phyloP scores from a whole-genome alignment of 23 red algal species.

The Gracilariopsis chorda region DNA sequence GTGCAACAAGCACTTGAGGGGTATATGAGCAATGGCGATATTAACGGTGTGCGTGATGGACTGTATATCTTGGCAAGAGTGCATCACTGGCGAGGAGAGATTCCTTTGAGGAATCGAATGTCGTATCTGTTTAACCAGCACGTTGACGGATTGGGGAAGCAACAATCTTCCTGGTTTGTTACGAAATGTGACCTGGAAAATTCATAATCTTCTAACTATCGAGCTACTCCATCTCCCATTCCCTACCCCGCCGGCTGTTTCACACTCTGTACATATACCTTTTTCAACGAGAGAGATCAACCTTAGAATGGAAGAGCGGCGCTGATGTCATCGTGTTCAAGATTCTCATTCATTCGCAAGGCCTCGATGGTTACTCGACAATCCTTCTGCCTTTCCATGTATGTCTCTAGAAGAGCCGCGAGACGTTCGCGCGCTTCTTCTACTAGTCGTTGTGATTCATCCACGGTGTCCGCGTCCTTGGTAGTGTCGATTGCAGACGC shows the following conservation, averaged over 20 bases:
- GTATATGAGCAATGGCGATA: background rate
- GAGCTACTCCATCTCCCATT: too few species aligned
- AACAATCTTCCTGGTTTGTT: background rate
- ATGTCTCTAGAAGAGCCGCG: slow-evolving; percentile 20
- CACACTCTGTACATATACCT: background rate
- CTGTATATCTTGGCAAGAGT: slow-evolving; percentile 42
- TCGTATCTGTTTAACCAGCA: slow-evolving; percentile 13
- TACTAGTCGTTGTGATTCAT: slow-evolving; percentile 6
- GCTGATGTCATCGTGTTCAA: slow-evolving; percentile 13
- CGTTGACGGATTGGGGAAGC: background rate
- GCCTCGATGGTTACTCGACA: slow-evolving; percentile 21
- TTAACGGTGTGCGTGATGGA: slow-evolving; percentile 13
- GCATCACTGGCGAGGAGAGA: slow-evolving; percentile 31
- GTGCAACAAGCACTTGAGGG: background rate
- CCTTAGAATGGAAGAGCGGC: background rate
- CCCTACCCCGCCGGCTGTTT: too few species aligned
- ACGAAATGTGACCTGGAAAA: background rate
- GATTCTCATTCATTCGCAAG: background rate
- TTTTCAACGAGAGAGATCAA: too few species aligned
- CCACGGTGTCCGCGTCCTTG: background rate
- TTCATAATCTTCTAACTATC: too few species aligned
- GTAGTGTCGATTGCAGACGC: background rate
- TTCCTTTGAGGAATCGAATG: background rate
- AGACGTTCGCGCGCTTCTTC: slow-evolving; percentile 36
- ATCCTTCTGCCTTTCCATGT: background rate